phyloP scores from a whole-genome alignment of 192 early-diverging fungal genomes.

The Chytriomyces hyalinus region DNA sequence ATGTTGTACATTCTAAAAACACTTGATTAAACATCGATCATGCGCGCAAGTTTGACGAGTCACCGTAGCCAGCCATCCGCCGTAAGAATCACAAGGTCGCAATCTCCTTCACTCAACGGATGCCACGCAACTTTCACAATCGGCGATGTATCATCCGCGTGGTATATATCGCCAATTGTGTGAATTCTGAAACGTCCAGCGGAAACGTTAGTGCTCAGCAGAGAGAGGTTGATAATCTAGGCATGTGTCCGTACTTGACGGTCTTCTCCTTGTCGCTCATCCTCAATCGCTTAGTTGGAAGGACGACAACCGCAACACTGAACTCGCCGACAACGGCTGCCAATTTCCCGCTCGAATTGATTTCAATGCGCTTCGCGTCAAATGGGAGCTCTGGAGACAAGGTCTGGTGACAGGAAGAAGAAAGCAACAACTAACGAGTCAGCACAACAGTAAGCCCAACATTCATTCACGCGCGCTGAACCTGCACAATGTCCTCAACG shows the following conservation, averaged over 20 bases:
- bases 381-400: slow-evolving; percentile 16
- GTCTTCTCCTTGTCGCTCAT: not conserved
- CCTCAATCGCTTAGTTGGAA: slow-evolving; percentile 13
- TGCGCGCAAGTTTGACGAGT: not conserved
- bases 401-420: not conserved
- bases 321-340: slow-evolving; percentile 30
- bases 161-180: slow-evolving; percentile 27
- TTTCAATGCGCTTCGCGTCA: not conserved
- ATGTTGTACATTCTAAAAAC: slow-evolving; percentile 36
- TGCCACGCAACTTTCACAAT: slow-evolving; percentile 31
- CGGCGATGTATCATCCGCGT: slow-evolving; percentile 16
- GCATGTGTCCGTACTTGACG: not conserved
- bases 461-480: no score
- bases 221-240: not conserved
- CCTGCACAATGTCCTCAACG: no score
- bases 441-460: no score
- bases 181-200: not conserved
- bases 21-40: not conserved
- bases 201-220: not conserved
- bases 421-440: no score
- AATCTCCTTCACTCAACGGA: slow-evolving; percentile 18
- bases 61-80: slow-evolving; percentile 32
- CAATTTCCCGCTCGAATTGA: slow-evolving; percentile 21
- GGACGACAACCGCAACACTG: slow-evolving; percentile 26
- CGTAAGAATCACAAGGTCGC: slow-evolving; percentile 30